Base-by-base conservation (phyloP, 768 basidiomycete species). In the Xerocomellus amylosporus region DNA sequence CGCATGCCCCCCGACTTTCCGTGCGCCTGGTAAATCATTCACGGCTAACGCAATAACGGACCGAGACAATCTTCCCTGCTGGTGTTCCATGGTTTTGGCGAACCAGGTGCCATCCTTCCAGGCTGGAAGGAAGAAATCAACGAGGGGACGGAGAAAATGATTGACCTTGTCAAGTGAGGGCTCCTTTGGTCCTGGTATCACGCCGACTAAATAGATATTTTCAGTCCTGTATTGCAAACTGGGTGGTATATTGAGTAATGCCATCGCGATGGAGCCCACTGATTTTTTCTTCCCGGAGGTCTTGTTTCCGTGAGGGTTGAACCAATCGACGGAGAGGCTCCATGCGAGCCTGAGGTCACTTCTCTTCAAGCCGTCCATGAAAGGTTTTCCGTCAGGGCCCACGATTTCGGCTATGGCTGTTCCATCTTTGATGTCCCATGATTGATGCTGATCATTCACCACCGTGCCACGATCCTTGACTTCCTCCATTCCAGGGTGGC, bases 141-240 rank as follows among this genome's bases (percentile, higher is more conserved):
- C 65, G 2, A 78, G 50, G 0, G 69, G 68, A 1, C 30, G 8
- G 3, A 78, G 54, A 17, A 70, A 64, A 30, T 73, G 69, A 31
- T 78, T 74, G 5, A 74, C 15, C 8, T 36, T 15, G 7, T 42
- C 14, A 0, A 42, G 24, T 13, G 24, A 53, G 0, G 75, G 75
- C 17, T 75, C 66, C 4, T 59, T 50, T 0, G 75, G 74, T 0
- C 73, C 71, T 5, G 74, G 73, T 10, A 75, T 72, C 34, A 76
- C 51, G 0, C 69, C 73, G 0, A 64, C 70, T 0, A 75, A 53
- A 49, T 67, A 77, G 52, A 77, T 62, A 58, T 79, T 75, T 43
- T 76, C 64, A 0, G 56, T 4, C 38, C 43, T 49, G 38, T 60
- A 62, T 12, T 39, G 40, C 7, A 53, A 34, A 24, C 50, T 45